Conservation (phyloP, 2,329 filamentous ascomycete genomes). For the Talaromyces rugulosus region DNA sequence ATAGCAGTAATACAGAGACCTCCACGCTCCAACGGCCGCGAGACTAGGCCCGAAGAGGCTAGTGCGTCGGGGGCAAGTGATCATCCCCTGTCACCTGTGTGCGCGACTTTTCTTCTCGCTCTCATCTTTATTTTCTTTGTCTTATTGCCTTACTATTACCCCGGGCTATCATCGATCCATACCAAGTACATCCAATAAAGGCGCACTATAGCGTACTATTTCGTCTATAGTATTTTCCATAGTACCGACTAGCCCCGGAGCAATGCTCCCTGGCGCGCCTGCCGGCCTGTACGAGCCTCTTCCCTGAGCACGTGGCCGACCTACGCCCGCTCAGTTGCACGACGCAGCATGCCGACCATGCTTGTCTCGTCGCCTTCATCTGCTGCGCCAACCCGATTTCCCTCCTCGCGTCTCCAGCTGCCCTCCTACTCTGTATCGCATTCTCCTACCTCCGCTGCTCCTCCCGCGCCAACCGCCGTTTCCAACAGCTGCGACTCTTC, state of each 20-base stretch:
- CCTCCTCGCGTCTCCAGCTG: conserved; percentile 4
- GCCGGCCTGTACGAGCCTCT: background rate
- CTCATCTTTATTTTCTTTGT: background rate
- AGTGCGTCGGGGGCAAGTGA: background rate
- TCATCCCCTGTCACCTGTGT: background rate
- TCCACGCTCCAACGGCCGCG: too few relatives aligned
- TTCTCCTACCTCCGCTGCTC: conserved; percentile 16
- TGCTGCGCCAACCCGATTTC: conserved; percentile 22
- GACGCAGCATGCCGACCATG: conserved; percentile 21
- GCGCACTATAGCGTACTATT: too few relatives aligned
- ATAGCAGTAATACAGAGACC: too few relatives aligned
- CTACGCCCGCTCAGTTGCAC: background rate
- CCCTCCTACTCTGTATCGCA: conserved; percentile 5
- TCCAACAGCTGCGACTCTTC: background rate
- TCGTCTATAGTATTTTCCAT: background rate
- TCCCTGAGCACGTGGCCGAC: conserved; percentile 4
- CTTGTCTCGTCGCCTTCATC: conserved; percentile 39
- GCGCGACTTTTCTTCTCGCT: background rate
- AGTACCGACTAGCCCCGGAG: background rate
- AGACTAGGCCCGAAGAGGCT: background rate
- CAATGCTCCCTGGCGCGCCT: background rate
- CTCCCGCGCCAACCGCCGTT: conserved; percentile 6
- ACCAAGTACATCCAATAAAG: too few relatives aligned
- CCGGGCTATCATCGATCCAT: too few relatives aligned
- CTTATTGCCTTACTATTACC: background rate